Evolutionary conservation across 2,329 filamentous ascomycete species (phyloP).

Genomic region (Tolypocladium guangdongense): DNA sequence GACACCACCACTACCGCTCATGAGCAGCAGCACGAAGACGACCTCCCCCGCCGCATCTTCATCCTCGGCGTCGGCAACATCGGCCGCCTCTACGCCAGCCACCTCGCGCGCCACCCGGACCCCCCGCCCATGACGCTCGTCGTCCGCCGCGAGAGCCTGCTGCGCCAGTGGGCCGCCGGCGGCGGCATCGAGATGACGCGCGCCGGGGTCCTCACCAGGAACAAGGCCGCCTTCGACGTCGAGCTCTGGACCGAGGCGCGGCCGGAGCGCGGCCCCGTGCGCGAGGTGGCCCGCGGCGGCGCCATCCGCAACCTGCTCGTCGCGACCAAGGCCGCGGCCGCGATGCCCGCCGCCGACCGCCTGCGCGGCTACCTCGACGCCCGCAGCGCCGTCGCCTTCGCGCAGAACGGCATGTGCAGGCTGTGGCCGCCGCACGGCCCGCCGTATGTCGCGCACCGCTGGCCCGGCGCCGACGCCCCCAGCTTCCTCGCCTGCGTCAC

Average conservation of each 20-base stretch:
- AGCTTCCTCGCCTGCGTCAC: conserved; percentile 61
- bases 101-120: conserved; percentile 46
- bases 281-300: conserved; percentile 27
- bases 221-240: conserved; percentile 31
- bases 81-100: conserved; percentile 67
- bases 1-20: conserved; percentile 3
- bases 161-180: conserved; percentile 33
- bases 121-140: conserved; percentile 70
- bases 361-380: conserved; percentile 51
- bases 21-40: background rate
- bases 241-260: conserved; percentile 44
- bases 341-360: conserved; percentile 47
- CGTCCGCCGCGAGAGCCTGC: conserved; percentile 49
- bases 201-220: conserved; percentile 16
- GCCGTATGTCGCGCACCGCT: conserved; percentile 31
- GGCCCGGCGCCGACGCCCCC: conserved; percentile 33
- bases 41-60: conserved; percentile 46
- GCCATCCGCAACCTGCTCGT: conserved; percentile 65
- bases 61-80: conserved; percentile 75
- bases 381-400: conserved; percentile 64
- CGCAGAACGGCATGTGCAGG: conserved; percentile 80
- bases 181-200: conserved; percentile 36
- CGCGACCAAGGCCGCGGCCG: conserved; percentile 61
- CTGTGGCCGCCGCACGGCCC: conserved; percentile 43
- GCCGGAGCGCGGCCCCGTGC: conserved; percentile 23